Conservation (phyloP, 2,329 filamentous ascomycete species). For the Exophiala oligosperma region DNA sequence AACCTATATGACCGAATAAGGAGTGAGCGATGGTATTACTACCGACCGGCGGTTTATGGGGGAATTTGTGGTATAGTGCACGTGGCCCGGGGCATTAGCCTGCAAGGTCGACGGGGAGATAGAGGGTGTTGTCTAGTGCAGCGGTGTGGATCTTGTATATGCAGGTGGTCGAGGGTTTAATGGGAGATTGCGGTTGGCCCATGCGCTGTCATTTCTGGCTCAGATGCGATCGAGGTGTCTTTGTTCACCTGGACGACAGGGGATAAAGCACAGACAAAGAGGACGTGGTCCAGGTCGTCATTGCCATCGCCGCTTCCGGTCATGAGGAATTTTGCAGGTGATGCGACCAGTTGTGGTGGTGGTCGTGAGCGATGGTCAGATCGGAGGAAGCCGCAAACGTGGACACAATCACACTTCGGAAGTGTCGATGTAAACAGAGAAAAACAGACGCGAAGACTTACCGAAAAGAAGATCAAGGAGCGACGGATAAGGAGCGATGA, state of each 20-base stretch:
- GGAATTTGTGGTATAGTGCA: not conserved
- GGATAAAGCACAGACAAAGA: conserved; percentile 24
- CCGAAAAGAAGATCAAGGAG: not conserved
- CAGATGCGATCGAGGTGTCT: conserved; percentile 8
- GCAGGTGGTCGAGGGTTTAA: not conserved
- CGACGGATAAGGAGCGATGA: not conserved
- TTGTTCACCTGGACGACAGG: conserved; percentile 22
- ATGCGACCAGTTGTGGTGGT: not conserved
- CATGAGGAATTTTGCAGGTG: conserved; percentile 7
- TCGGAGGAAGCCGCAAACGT: conserved; percentile 1
- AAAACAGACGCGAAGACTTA: conserved; percentile 3
- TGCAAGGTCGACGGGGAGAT: conserved; percentile 16
- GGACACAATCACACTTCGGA: not conserved
- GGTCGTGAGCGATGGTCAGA: not conserved
- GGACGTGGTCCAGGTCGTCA: conserved; percentile 2
- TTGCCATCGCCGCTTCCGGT: conserved; percentile 17
- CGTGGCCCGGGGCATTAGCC: conserved; percentile 13
- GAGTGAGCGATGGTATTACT: conserved; percentile 15
- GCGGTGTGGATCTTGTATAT: conserved; percentile 9
- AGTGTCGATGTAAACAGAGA: not conserved
- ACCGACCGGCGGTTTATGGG: conserved; percentile 16
- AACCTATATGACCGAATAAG: conserved; percentile 13
- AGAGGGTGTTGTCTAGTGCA: not conserved
- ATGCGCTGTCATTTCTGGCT: conserved; percentile 17
- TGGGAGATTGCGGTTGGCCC: conserved; percentile 24